These are phyloP conservation scores for Pestalotiopsis sp. DNA, from an alignment of 2,329 filamentous ascomycete species.

Conservation along the genomic window DNA sequence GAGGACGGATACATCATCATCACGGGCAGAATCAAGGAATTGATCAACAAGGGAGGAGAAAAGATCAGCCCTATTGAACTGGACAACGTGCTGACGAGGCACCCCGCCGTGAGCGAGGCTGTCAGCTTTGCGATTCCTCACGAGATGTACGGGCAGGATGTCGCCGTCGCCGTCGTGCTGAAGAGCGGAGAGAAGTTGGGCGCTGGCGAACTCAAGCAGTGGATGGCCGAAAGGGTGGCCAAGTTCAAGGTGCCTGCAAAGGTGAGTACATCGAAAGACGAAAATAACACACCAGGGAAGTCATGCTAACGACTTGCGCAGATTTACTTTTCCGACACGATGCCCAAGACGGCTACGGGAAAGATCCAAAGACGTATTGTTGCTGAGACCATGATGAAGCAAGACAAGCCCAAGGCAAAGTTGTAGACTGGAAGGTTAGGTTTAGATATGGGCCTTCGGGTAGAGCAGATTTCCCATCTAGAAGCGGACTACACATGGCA, in stretches of 20 bases:
- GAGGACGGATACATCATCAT: conserved; percentile 82
- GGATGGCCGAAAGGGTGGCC: conserved; percentile 70
- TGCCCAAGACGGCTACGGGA: conserved; percentile 91
- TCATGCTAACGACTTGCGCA: conserved; percentile 30
- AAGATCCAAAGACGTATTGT: conserved; percentile 87
- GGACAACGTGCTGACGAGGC: conserved; percentile 78
- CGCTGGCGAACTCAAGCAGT: conserved; percentile 66
- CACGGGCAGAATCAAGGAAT: conserved; percentile 89
- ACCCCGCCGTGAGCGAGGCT: conserved; percentile 74
- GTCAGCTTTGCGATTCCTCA: conserved; percentile 84
- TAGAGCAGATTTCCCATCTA: not conserved
- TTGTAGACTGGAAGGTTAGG: conserved; percentile 38
- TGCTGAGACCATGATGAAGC: conserved; percentile 82
- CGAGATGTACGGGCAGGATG: conserved; percentile 81
- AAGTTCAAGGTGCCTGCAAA: conserved; percentile 88
- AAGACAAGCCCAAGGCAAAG: conserved; percentile 58
- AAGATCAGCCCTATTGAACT: conserved; percentile 89
- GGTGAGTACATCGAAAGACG: conserved; percentile 46
- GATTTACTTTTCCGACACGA: conserved; percentile 80
- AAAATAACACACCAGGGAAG: not conserved
- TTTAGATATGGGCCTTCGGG: not conserved
- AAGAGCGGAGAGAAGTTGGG: conserved; percentile 63
- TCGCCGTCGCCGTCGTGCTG: conserved; percentile 75
- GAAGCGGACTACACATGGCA: not conserved
- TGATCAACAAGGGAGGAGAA: conserved; percentile 89